Base-by-base conservation (phyloP, 192 early-diverging fungal genomes). In the Coemansia sp. region DNA sequence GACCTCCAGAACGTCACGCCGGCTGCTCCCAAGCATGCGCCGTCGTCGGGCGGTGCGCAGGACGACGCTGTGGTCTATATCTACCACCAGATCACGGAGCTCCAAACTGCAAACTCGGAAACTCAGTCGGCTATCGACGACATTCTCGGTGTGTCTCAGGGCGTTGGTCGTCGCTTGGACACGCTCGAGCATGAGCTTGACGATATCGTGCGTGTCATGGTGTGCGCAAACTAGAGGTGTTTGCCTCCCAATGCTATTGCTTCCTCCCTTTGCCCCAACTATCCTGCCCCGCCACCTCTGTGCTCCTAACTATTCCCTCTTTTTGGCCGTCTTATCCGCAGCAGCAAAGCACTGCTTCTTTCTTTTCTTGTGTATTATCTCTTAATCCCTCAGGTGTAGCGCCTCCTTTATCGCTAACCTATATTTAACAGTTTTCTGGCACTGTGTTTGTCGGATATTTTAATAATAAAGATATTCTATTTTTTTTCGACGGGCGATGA, bases 171-270 rank as follows among this genome's bases (percentile, higher is more conserved):
- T 37, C 79, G 79, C 18, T 55, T 82, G 9, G 79, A 82, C 37
- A 42, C 79, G 28, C 66, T 82, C 9, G 79, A 82, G 59, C 70
- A 64, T 45, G 79, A 82, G 56, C 65, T 82, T 28, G 79, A 82
- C 26, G 70, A 76, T 42, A 72, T 82, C 64, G 79, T 71, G n/a
- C 74, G 74, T 14, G 14, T 73, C 43, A 65, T 82, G 45, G 70
- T 82, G 16, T 74, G 76, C 11, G 74, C 67, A 38, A 76, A 64
- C 64, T 82, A 67, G 34, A 24, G 34, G 21, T 3, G 13, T 16
- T 28, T 4, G 18, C 18, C 42, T 66, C 16, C 64, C 3, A 9
- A 14, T 62, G 28, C 45, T 7, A 16, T 53, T 39, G 38, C 13
- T 38, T 46, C 24, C 50, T n/a, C n/a, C n/a, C n/a, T n/a, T 23